Base-by-base conservation (phyloP, 2,329 filamentous ascomycete species). In the Epichloe aotearoae region DNA sequence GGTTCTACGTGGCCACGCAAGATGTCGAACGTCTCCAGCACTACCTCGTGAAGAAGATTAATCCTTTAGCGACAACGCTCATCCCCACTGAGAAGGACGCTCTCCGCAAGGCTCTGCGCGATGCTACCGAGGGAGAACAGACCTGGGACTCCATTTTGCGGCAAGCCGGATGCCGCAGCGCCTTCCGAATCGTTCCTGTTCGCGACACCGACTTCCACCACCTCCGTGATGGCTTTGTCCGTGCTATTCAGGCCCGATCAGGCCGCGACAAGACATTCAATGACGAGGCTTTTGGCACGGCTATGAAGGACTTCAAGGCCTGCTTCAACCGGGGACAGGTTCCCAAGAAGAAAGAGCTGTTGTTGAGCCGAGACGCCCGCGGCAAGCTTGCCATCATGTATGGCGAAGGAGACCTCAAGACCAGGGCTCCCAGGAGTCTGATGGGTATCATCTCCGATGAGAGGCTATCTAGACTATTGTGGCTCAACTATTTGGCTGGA, bases 161-260 rank as follows among this genome's bases (percentile, higher is more conserved):
- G 52, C 72, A 82, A 0, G 74, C 79, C 3, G 76, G 80, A 0
- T 79, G 91, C n/a, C 74, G 88, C 50, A 91, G 83, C 26, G 79
- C 83, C 0, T 82, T 95, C 69, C 79, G 91, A 44, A 84, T 98
- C 55, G 82, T 91, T 3, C 93, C 93, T 0, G 89, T 88, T n/a
- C 77, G 88, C 38, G 89, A 94, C 66, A 98, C 93, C 17, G 90
- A 97, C 67, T 97, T 96, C 67, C 81, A 84, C 57, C 93, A 98
- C 66, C 68, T 98, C 55, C 80, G 91, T 40, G 93, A 98, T 63
- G 93, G 87, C 1, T 94, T 90, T 72, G 87, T 96, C 53, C 80
- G 89, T 5, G 86, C 87, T 20, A 84, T 98, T 56, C 86, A 86
- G 50, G 83, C 79, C 8, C 80, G 85, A 36, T 83, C 84, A 2